Conservation (phyloP, 169 alveolate species). For the Plasmodium relictum region DNA sequence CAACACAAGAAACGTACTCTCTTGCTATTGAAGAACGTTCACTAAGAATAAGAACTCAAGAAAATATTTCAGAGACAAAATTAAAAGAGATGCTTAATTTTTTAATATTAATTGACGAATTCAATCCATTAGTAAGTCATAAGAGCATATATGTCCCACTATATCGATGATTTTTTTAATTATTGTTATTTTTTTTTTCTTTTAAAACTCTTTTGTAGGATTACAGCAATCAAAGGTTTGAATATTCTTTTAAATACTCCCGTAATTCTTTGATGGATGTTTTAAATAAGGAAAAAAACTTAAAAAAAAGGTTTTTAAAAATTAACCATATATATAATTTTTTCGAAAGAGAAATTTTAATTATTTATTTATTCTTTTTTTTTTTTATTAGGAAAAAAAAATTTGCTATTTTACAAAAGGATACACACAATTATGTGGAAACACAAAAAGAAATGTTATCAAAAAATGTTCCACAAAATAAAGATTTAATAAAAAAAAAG, state of each 20-base stretch:
- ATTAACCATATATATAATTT: conserved; percentile 5
- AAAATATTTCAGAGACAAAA: conserved; percentile 5
- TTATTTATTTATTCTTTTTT: neutral
- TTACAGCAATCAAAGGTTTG: conserved; percentile 62
- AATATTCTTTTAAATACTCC: conserved; percentile 40
- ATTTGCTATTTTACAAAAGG: neutral
- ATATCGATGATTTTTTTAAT: neutral
- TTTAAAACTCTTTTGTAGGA: conserved; percentile 10
- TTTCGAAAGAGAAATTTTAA: neutral
- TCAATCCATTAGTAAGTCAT: conserved; percentile 60
- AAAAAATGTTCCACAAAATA: conserved; percentile 7
- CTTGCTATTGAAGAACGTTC: conserved; percentile 34
- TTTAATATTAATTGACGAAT: conserved; percentile 59
- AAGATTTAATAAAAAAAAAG: conserved; percentile 10
- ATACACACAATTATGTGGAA: conserved; percentile 5
- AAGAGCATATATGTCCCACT: neutral
- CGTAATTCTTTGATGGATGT: conserved; percentile 22
- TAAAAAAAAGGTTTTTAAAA: conserved; percentile 21
- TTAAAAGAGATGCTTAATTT: conserved; percentile 46
- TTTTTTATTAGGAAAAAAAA: neutral
- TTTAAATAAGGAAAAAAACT: neutral
- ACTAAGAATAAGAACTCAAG: neutral
- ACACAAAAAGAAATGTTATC: neutral
- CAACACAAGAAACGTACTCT: conserved; percentile 72
- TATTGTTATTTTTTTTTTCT: conserved; percentile 3